Percentiles rank a stretch among this genome's conserved stretches.
These are phyloP conservation scores for Stipa capillata DNA, from an alignment of 176 grass and related monocot genomes.

Conservation along the genomic window DNA sequence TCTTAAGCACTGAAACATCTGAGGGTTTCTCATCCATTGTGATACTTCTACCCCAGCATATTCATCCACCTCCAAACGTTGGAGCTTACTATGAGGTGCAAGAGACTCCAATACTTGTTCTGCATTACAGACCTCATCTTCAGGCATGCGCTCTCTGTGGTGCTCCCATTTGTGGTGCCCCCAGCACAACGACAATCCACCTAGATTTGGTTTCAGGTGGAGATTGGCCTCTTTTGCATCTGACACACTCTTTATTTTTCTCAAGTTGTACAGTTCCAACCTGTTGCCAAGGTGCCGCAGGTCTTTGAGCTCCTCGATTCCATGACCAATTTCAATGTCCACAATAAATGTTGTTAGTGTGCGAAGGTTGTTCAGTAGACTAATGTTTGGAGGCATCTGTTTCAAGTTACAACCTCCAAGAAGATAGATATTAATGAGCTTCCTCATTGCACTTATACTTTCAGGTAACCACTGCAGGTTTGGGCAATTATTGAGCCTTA, in stretches of 20 bases:
- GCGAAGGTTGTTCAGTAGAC: not conserved
- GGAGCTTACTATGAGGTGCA: not conserved
- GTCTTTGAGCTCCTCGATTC: slow-evolving; percentile 25
- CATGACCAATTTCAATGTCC: not conserved
- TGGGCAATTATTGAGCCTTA: rapidly evolving
- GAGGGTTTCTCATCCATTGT: not conserved
- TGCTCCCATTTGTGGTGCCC: not conserved
- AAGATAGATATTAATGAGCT: not conserved
- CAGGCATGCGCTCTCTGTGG: no score
- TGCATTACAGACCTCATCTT: no score
- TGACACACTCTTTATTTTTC: not conserved
- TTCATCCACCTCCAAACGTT: not conserved
- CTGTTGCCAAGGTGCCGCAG: not conserved
- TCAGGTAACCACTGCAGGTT: not conserved
- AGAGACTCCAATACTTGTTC: not conserved
- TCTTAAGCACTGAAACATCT: not conserved
- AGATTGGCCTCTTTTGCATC: not conserved
- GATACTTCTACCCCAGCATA: not conserved
- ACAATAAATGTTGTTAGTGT: slow-evolving; percentile 19
- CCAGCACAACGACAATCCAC: not conserved
- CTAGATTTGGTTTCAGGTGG: not conserved
- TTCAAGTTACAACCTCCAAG: not conserved
- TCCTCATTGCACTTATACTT: not conserved
- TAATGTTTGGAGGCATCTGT: slow-evolving; percentile 3
- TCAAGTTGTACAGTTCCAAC: slow-evolving; percentile 3